These are phyloP conservation scores for Xylariaceae sp. DNA, from an alignment of 2,329 filamentous ascomycete genomes.

Conservation along the genomic window DNA sequence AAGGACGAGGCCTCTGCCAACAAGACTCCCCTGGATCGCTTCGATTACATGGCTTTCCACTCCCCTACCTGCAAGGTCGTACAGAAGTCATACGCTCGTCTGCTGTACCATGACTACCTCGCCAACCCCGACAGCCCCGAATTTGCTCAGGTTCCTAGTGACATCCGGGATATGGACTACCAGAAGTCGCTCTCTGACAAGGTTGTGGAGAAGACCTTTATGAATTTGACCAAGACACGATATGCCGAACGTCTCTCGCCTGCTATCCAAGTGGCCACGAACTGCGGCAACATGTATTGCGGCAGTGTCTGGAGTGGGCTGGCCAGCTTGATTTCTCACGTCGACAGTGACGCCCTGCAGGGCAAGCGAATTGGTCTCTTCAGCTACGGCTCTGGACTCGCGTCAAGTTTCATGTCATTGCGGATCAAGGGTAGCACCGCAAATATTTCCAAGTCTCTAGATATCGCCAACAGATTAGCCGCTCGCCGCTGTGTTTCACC, in stretches of 20 bases:
- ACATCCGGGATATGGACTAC: slow-evolving; percentile 74
- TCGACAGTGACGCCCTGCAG: slow-evolving; percentile 56
- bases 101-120: slow-evolving; percentile 83
- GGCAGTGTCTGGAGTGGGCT: slow-evolving; percentile 72
- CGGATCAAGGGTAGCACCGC: slow-evolving; percentile 67
- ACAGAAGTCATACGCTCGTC: slow-evolving; percentile 74
- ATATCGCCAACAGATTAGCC: slow-evolving; percentile 64
- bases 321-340: slow-evolving; percentile 60
- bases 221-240: slow-evolving; percentile 76
- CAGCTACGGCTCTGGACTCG: slow-evolving; percentile 74
- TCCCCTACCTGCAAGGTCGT: slow-evolving; percentile 84
- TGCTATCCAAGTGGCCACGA: slow-evolving; percentile 68
- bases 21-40: slow-evolving; percentile 68
- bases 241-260: slow-evolving; percentile 73
- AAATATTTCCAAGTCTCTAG: slow-evolving; percentile 59
- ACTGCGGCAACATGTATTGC: slow-evolving; percentile 66
- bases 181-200: slow-evolving; percentile 75
- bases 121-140: slow-evolving; percentile 58
- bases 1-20: slow-evolving; percentile 40
- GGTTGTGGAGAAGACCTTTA: slow-evolving; percentile 80
- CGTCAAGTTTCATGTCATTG: slow-evolving; percentile 66
- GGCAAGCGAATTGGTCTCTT: slow-evolving; percentile 71
- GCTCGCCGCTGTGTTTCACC: slow-evolving; percentile 62
- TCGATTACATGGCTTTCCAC: slow-evolving; percentile 80
- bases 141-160: slow-evolving; percentile 70